Conservation (phyloP, 257 asterid species). For the Scutellaria barbata region DNA sequence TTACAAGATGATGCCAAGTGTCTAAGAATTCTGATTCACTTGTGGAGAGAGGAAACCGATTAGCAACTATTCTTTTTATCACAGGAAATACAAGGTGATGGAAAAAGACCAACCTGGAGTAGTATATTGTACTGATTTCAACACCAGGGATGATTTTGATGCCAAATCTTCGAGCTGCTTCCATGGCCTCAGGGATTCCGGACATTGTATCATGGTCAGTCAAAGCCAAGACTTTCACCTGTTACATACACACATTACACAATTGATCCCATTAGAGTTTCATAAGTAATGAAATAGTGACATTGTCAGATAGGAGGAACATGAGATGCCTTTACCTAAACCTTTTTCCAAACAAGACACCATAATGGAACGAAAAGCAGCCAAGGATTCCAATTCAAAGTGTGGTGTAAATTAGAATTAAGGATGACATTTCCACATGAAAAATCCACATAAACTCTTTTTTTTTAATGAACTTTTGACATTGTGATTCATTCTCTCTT, state of each 20-base stretch:
- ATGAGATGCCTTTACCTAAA: background rate
- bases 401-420: background rate
- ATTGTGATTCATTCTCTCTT: background rate
- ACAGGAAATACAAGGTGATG: constrained; percentile 1
- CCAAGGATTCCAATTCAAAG: background rate
- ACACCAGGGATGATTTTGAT: constrained; percentile 96
- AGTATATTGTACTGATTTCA: constrained; percentile 89
- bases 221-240: constrained; percentile 96
- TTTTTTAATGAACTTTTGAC: background rate
- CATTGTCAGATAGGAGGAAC: background rate
- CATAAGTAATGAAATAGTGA: background rate
- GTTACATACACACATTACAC: constrained; percentile 49
- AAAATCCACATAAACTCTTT: background rate
- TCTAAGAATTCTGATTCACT: background rate
- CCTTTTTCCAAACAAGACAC: no score
- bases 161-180: constrained; percentile 86
- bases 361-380: background rate
- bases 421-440: constrained; percentile 15
- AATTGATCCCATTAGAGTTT: constrained; percentile 33
- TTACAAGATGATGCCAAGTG: constrained; percentile 12
- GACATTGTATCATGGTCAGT: constrained; percentile 97
- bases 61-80: background rate
- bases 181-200: constrained; percentile 92
- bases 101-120: constrained; percentile 59
- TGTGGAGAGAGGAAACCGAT: constrained; percentile 11